Percentiles rank a stretch among this genome's conserved stretches.
Conservation (phyloP, 805 yeast species). For the Ogataea neopini region DNA sequence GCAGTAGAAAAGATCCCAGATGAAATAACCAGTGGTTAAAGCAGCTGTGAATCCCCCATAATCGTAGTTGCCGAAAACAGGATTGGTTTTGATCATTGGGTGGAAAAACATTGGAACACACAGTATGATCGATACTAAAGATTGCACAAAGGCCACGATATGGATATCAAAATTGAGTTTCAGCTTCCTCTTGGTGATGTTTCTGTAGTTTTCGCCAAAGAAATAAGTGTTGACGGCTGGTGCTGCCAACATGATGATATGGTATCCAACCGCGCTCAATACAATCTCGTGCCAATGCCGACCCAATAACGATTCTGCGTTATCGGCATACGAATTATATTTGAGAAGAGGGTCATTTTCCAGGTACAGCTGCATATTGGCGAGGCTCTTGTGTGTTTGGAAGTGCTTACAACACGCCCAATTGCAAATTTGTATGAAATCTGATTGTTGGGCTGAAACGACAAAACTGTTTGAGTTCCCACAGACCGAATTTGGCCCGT, state of each 20-base stretch:
- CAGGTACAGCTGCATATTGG: constrained; percentile 22
- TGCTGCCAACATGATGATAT: constrained; percentile 50
- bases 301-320: constrained; percentile 43
- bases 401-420: too few species aligned
- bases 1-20: constrained; percentile 87
- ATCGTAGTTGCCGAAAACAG: constrained; percentile 71
- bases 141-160: constrained; percentile 83
- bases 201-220: constrained; percentile 57
- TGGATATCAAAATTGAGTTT: constrained; percentile 86
- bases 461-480: background rate
- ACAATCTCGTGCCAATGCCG: constrained; percentile 79
- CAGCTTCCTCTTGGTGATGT: constrained; percentile 43
- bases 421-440: too few species aligned
- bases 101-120: constrained; percentile 69
- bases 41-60: constrained; percentile 74
- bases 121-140: constrained; percentile 59
- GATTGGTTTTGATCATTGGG: constrained; percentile 46
- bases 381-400: too few species aligned
- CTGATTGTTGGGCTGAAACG: too few species aligned
- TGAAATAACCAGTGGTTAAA: constrained; percentile 78
- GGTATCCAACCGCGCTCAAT: constrained; percentile 61
- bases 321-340: constrained; percentile 47
- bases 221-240: constrained; percentile 49
- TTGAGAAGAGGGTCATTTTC: constrained; percentile 45
- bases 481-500: background rate